Conservation (phyloP, 768 basidiomycete species). For the Mycena latifolia region DNA sequence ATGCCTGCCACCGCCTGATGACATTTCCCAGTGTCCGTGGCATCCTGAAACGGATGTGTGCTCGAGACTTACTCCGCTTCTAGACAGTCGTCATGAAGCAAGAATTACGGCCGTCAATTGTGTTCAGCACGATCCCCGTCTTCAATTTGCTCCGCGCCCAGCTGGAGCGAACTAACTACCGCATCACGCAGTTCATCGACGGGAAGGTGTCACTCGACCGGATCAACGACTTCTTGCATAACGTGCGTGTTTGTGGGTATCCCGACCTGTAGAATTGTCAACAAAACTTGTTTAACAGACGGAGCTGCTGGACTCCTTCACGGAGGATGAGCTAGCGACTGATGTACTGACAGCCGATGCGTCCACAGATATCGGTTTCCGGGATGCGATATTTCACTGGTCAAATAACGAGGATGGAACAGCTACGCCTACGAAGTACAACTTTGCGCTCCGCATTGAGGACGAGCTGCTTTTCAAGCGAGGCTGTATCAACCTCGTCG, state of each 20-base stretch:
- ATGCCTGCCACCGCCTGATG: too few relatives aligned
- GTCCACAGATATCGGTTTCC: conserved; percentile 57
- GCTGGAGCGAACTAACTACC: conserved; percentile 53
- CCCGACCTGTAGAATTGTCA: too few relatives aligned
- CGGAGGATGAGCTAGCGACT: conserved; percentile 54
- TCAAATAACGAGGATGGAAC: conserved; percentile 45
- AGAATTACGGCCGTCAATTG: conserved; percentile 54
- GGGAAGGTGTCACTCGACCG: conserved; percentile 70
- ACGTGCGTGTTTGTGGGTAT: conserved; percentile 40
- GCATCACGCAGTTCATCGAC: conserved; percentile 41
- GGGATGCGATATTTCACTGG: conserved; percentile 70
- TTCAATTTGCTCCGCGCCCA: conserved; percentile 73
- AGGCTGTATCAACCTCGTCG: conserved; percentile 66
- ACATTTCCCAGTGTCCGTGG: too few relatives aligned
- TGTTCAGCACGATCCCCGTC: conserved; percentile 66
- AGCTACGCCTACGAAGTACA: conserved; percentile 55
- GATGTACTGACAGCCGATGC: conserved; percentile 45
- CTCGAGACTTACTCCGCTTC: background rate
- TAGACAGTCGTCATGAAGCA: conserved; percentile 57
- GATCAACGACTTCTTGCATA: conserved; percentile 55
- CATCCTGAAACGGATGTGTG: too few relatives aligned
- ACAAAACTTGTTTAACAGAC: conserved; percentile 23
- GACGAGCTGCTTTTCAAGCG: conserved; percentile 67
- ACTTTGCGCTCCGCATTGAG: conserved; percentile 63
- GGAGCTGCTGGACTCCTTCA: conserved; percentile 35